Evolutionary conservation across 2,329 filamentous ascomycete species (phyloP), one percentile per base, ranked within the genome.

Genomic region (Aotearoamyces nothofagi): DNA sequence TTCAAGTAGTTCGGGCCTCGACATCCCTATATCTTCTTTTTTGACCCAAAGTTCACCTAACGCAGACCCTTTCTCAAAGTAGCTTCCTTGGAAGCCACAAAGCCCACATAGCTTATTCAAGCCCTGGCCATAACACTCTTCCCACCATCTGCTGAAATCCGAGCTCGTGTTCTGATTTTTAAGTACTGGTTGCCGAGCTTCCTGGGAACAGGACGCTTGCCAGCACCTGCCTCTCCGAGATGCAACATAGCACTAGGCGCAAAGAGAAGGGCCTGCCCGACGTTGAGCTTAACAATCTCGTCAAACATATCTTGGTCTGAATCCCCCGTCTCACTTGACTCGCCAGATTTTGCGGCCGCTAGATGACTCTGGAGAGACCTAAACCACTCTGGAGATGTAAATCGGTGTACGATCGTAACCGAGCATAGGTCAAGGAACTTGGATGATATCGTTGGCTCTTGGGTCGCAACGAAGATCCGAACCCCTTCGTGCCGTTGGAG

Each of bases 361-460:
- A 78, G 48, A 43, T 70, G 55, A 0, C 37, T 37, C 24, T 46
- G 42, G 5, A 70, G 50, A 4, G 13, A 15, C 17, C 11, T 42
- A 15, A 71, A 60, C 77, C 76, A 81, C 2, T 61, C 60, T 0
- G 76, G 76, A 0, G 66, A 74, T 0, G 60, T 70, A 47, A 86
- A 86, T 0, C 74, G 63, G 43, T 86, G 78, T 0, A 84, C 69
- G 10, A 84, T 60, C 0, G 70, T 78, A n/a, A 79, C 54, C 1
- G 69, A 73, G 47, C 74, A 83, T 0, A 87, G 56, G 30, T 82
- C 77, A 0, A 87, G 59, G 0, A 90, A 60, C 10, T 63, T 60
- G 0, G 71, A 68, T 0, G 73, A 75, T 4, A 86, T 61, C 0
- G 76, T 81, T 0, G 79, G 80, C 41, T 87, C 80, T 44, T 90